Base-by-base conservation (phyloP, 441 rosid species). In the Syzygium syzygioides region DNA sequence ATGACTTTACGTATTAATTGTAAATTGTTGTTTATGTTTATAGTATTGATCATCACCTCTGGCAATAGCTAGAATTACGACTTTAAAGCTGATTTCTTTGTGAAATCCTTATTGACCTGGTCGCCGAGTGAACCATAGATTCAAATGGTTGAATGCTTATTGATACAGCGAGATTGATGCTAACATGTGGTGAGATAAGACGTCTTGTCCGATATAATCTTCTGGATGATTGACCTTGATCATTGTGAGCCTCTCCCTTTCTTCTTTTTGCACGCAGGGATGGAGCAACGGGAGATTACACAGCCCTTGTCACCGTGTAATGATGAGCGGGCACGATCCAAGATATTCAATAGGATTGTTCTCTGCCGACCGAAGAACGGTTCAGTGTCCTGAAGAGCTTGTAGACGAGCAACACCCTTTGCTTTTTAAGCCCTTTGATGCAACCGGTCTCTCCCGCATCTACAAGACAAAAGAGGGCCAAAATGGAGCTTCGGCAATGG, bases 271-370 rank as follows among this genome's bases (percentile, higher is more conserved):
- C n/a, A 5, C 20, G 45, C 7, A 92, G 93, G 94, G 89, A 23
- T 91, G 93, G 94, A 89, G 90, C 89, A 92, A 92, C 20, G 88
- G 79, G 17, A 90, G 91, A 80, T 55, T 91, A 68, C 89, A 48
- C 48, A 55, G 92, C 26, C 37, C 91, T 37, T 50, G 34, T 2
- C 94, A 91, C 86, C 50, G 91, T 28, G 93, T 91, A 80, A 55
- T 54, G 45, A 53, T 89, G 89, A 87, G 71, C 5, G 92, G 80
- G 12, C 37, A 37, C 9, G 55, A 62, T 14, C 32, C 90, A 32
- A 86, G 93, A 76, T 89, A 91, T 85, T 91, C 91, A 9, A 54
- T 90, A 9, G 91, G 88, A 20, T 14, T 91, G 11, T 91, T 90
- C 87, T 68, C 91, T 56, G 25, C 17, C 87, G 12, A n/a, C 5